Conservation (phyloP, 202 grass and related monocot species). For the Brachypodium distachyon region DNA sequence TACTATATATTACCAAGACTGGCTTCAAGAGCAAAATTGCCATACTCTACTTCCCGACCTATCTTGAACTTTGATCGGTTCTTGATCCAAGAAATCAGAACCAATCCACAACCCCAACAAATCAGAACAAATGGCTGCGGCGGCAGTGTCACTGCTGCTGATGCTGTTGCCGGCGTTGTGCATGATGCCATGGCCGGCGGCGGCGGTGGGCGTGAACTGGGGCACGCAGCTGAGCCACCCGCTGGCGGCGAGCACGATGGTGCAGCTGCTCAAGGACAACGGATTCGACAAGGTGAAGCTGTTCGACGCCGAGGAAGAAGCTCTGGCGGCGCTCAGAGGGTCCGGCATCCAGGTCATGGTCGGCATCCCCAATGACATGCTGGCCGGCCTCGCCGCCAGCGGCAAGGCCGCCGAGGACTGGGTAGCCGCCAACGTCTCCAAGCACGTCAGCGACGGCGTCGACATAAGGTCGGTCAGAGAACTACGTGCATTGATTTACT, state of each 20-base stretch:
- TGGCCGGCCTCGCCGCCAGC: slow-evolving; percentile 43
- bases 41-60: background rate
- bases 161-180: slow-evolving; percentile 5
- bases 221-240: slow-evolving; percentile 87
- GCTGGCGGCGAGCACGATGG: slow-evolving; percentile 55
- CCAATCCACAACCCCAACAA: background rate
- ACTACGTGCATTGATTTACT: background rate
- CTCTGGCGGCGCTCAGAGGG: slow-evolving; percentile 45
- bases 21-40: background rate
- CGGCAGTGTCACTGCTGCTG: background rate
- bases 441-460: slow-evolving; percentile 61
- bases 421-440: slow-evolving; percentile 73
- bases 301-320: slow-evolving; percentile 68
- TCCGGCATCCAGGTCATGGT: slow-evolving; percentile 85
- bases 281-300: slow-evolving; percentile 84
- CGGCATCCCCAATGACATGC: slow-evolving; percentile 89
- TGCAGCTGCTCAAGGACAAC: slow-evolving; percentile 76
- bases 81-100: background rate
- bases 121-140: background rate
- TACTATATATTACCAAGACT: background rate
- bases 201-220: slow-evolving; percentile 73
- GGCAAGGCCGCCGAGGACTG: slow-evolving; percentile 55
- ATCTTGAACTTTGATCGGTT: background rate
- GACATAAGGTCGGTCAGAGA: slow-evolving; percentile 64
- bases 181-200: background rate